Evolutionary conservation across 2,329 filamentous ascomycete species (phyloP), one percentile per base, ranked within the genome.

Genomic region (Colletotrichum camelliae): DNA sequence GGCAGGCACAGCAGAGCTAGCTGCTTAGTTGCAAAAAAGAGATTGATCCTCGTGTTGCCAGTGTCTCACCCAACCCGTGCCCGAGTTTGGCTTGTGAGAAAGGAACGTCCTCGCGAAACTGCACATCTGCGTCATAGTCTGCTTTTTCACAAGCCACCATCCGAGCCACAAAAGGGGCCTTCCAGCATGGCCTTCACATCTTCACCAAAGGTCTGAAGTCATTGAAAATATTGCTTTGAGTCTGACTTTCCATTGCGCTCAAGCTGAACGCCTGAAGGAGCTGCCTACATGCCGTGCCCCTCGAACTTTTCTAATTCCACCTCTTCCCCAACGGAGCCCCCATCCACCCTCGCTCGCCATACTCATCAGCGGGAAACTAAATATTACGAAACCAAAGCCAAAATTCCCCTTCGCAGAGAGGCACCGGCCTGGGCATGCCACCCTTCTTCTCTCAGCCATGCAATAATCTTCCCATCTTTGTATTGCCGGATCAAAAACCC

Each of bases 381-480:
- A 76, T 70, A 76, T 76, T 76, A 76, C 68, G 48, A 31, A 62
- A 70, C 60, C 27, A 72, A 72, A 62, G 60, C 72, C 70, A 70
- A 76, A 67, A 70, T 74, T 67, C 55, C 71, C 31, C 72, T 62
- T 37, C 43, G 60, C 67, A 70, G 31, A 67, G 60, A 70, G 57
- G 71, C 66, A 64, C 43, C 72, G 24, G 64, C 24, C 70, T 60
- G 70, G 68, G 58, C 58, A 69, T 75, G 52, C 66, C 39, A 61
- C 71, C 60, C 66, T 68, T 73, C 65, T 18, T 70, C 60, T 48
- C 66, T 31, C 66, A 61, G 55, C 72, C 66, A 70, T 75, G 74
- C 74, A 66, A 35, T 76, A 75, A 76, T 70, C 72, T 77, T 70
- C 39, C 70, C 74, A 67, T 72, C 72, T 66, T 68, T 77, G 75